Base-by-base conservation (phyloP, 2,329 filamentous ascomycete genomes). In the Fusarium longipes region DNA sequence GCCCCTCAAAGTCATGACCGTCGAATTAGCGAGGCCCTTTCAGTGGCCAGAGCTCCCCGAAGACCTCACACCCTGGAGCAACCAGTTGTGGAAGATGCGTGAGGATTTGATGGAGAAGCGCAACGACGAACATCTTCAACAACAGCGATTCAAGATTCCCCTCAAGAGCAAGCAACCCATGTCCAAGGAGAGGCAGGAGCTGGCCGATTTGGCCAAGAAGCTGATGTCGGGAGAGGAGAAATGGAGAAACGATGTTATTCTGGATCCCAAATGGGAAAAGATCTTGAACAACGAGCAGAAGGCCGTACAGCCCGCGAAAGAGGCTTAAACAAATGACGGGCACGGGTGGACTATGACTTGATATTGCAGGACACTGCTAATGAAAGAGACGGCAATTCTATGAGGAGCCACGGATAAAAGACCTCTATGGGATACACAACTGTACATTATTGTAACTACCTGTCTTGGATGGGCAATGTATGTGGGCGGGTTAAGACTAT, bases 1-100 rank as follows among this genome's bases (percentile, higher is more conserved):
- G 67, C 82, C 89, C 48, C 86, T 89, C 74, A 99, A 99, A 86
- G 91, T 90, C 79, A 99, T 99, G 96, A 97, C 91, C 39, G 93
- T 96, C 42, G 92, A 97, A 83, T 87, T 99, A 82, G 87, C 86
- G 64, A 83, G 90, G 82, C 93, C 94, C 6, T 99, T 99, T 82
- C 88, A 92, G 57, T 98, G 93, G 91, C 96, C 96, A 1, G 85
- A 88, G 67, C 78, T 83, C 69, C 91, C 93, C 6, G 79, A 83
- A 67, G 85, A 91, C 76, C 82, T 87, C 64, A 77, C 83, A 57
- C 79, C 82, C 77, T 93, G 90, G 89, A 89, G 89, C 77, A 83
- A 88, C 68, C 79, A 84, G n/a, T 79, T 87, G 54, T 87, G 82
- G 77, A 81, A 84, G 74, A 81, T 82, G 71, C 81, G 86, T 27